Percentiles rank a stretch among this genome's conserved stretches.
Evolutionary conservation across 2,329 filamentous ascomycete species (phyloP).

Genomic region (Cephalotrichum gorgonifer): DNA sequence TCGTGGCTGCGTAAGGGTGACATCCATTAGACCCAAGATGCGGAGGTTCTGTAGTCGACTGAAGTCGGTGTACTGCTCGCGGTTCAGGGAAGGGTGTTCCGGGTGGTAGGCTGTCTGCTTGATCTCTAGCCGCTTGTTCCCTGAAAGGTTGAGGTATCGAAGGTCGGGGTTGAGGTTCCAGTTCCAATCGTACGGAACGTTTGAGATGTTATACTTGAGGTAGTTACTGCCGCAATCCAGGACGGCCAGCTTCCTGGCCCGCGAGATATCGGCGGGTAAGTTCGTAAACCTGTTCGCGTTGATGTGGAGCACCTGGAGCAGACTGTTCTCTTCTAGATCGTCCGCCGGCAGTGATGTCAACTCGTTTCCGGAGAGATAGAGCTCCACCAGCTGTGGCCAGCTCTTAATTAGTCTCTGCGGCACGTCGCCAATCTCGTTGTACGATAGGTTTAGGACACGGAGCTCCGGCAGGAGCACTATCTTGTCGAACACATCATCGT

Average conservation of each 20-base stretch:
- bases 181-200: slow-evolving; percentile 99
- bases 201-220: slow-evolving; percentile 97
- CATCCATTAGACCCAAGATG: slow-evolving; percentile 92
- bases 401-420: slow-evolving; percentile 78
- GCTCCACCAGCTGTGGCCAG: slow-evolving; percentile 82
- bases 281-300: slow-evolving; percentile 98
- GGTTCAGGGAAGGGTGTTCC: slow-evolving; percentile 35
- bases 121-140: slow-evolving; percentile 94
- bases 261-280: slow-evolving; percentile 85
- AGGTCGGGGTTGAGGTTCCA: slow-evolving; percentile 98
- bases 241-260: slow-evolving; percentile 83
- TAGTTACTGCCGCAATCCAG: slow-evolving; percentile 92
- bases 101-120: slow-evolving; percentile 41
- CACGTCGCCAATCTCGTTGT: slow-evolving; percentile 83
- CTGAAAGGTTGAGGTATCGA: slow-evolving; percentile 89
- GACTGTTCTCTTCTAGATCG: slow-evolving; percentile 81
- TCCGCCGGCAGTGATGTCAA: slow-evolving; percentile 85
- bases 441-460: slow-evolving; percentile 83
- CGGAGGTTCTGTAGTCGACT: slow-evolving; percentile 73
- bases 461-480: slow-evolving; percentile 73
- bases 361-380: slow-evolving; percentile 93
- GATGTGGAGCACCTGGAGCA: slow-evolving; percentile 83
- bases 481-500: slow-evolving; percentile 93
- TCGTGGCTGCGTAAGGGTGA: slow-evolving; percentile 84
- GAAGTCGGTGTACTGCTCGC: slow-evolving; percentile 76